Conservation (phyloP, 257 asterid species). For the Jaltomata sinuosa region DNA sequence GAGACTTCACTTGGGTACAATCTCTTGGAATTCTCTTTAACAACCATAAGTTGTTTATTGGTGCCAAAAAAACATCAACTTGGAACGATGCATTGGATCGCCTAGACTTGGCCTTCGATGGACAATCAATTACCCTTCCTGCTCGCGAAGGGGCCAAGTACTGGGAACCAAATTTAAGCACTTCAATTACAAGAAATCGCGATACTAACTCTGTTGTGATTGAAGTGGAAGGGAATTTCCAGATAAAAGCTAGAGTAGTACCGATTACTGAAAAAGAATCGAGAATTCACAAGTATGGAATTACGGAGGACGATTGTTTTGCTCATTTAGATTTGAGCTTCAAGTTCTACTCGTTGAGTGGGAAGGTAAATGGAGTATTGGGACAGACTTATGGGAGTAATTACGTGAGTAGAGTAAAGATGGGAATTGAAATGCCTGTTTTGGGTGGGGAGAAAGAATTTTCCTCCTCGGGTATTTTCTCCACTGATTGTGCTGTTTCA, state of each 20-base stretch:
- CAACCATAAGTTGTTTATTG: slow-evolving; percentile 43
- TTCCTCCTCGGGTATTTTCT: slow-evolving; percentile 45
- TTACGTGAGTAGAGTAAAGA: slow-evolving; percentile 60
- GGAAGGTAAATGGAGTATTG: slow-evolving; percentile 53
- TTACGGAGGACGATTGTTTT: slow-evolving; percentile 62
- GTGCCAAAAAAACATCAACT: slow-evolving; percentile 51
- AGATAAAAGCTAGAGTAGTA: slow-evolving; percentile 61
- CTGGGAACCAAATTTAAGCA: slow-evolving; percentile 21
- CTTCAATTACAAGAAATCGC: slow-evolving; percentile 30
- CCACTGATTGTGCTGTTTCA: slow-evolving; percentile 59
- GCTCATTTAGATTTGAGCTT: slow-evolving; percentile 84
- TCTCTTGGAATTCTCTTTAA: slow-evolving; percentile 75
- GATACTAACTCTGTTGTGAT: slow-evolving; percentile 45
- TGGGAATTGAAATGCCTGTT: slow-evolving; percentile 80
- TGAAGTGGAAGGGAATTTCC: slow-evolving; percentile 64
- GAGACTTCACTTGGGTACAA: slow-evolving; percentile 90
- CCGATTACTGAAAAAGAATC: slow-evolving; percentile 63
- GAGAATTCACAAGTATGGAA: slow-evolving; percentile 46
- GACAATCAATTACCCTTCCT: slow-evolving; percentile 24
- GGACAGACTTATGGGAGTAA: slow-evolving; percentile 66
- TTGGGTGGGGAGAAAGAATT: slow-evolving; percentile 68
- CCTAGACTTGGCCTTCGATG: slow-evolving; percentile 41
- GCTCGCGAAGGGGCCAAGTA: slow-evolving; percentile 32
- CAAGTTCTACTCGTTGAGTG: slow-evolving; percentile 58
- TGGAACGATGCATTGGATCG: slow-evolving; percentile 58